These are phyloP conservation scores for Epicoccum sorghinum DNA, from an alignment of 2,329 filamentous ascomycete species.

Conservation along the genomic window DNA sequence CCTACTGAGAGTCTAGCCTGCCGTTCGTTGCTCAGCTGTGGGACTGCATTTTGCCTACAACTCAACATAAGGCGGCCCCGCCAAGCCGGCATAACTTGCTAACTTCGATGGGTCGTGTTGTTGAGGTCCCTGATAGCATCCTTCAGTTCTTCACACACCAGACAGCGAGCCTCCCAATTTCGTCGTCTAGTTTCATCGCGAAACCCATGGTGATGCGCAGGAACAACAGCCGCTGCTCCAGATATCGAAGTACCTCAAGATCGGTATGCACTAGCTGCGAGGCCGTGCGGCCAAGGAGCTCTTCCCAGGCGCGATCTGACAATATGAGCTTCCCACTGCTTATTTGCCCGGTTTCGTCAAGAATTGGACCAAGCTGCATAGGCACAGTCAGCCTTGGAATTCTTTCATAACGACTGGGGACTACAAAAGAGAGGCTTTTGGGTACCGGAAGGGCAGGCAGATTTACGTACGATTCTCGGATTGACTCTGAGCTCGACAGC, in stretches of 20 bases:
- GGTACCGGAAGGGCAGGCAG: too few species aligned
- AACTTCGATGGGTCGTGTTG: not conserved
- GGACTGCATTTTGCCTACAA: constrained; percentile 7
- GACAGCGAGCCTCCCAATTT: constrained; percentile 38
- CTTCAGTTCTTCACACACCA: constrained; percentile 38
- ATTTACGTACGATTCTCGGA: constrained; percentile 46
- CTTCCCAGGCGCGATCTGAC: constrained; percentile 59
- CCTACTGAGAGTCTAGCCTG: not conserved
- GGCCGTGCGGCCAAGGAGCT: constrained; percentile 55
- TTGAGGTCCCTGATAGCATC: not conserved
- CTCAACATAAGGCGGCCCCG: constrained; percentile 7
- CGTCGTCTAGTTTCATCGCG: constrained; percentile 55
- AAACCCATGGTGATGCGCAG: constrained; percentile 62
- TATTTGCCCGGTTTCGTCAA: constrained; percentile 64
- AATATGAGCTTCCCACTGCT: constrained; percentile 60
- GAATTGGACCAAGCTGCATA: constrained; percentile 48
- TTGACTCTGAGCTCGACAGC: constrained; percentile 48
- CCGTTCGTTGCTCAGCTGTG: constrained; percentile 1
- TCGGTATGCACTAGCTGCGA: constrained; percentile 51
- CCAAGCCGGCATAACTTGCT: constrained; percentile 10
- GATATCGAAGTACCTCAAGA: constrained; percentile 51
- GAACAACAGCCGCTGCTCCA: constrained; percentile 61
- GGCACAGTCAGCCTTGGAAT: too few species aligned
- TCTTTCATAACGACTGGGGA: too few species aligned
- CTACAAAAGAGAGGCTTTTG: too few species aligned